Conservation (phyloP, 345 rosid species). For the Excoecaria agallocha region DNA sequence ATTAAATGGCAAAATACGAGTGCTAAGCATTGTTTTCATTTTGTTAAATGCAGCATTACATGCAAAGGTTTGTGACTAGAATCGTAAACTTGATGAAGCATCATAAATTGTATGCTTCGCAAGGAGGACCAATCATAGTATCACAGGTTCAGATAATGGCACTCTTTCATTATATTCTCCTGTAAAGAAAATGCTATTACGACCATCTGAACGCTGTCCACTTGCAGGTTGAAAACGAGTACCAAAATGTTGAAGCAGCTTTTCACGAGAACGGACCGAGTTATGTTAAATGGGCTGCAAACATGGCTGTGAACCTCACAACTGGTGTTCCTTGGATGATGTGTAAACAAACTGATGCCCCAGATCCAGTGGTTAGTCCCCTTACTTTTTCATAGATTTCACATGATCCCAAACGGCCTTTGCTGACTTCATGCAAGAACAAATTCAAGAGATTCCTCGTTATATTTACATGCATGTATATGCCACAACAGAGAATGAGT, state of each 20-base stretch:
- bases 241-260: constrained; percentile 48
- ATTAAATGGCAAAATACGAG: neutral
- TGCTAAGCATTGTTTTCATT: neutral
- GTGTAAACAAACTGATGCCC: constrained; percentile 89
- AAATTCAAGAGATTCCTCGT: neutral
- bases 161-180: neutral
- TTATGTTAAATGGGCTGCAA: constrained; percentile 69
- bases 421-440: neutral
- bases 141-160: constrained; percentile 11
- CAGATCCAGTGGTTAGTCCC: constrained; percentile 71
- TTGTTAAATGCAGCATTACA: constrained; percentile 13
- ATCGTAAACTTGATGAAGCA: constrained; percentile 18
- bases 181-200: neutral
- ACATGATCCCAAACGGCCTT: neutral
- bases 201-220: neutral
- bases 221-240: constrained; percentile 72
- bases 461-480: neutral
- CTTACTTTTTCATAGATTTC: neutral
- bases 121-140: constrained; percentile 27
- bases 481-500: no score
- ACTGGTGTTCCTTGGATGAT: constrained; percentile 86
- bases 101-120: constrained; percentile 18
- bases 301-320: constrained; percentile 58
- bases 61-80: constrained; percentile 18
- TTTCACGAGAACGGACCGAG: constrained; percentile 55